phyloP scores from a whole-genome alignment of 2,329 filamentous ascomycete genomes.

The Dothideomycetes sp. region DNA sequence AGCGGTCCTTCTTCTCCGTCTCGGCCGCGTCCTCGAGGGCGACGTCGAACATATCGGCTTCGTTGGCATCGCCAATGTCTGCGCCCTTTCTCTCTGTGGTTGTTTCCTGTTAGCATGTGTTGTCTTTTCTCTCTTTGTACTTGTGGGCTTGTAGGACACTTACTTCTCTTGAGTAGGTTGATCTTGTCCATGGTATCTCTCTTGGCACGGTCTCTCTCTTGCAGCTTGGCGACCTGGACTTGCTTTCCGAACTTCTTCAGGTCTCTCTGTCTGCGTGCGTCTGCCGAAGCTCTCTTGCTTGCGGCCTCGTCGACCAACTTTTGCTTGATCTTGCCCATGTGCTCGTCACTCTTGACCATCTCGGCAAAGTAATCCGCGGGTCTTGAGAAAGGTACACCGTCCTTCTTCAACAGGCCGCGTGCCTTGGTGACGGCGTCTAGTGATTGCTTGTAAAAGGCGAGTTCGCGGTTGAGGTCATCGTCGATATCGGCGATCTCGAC shows the following conservation, averaged over 20 bases:
- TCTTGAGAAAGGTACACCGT: slow-evolving; percentile 76
- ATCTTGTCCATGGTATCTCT: slow-evolving; percentile 92
- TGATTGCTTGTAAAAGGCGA: slow-evolving; percentile 86
- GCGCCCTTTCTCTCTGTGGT: slow-evolving; percentile 70
- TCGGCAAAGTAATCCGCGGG: slow-evolving; percentile 96
- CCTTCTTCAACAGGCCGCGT: slow-evolving; percentile 65
- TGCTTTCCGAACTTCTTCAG: slow-evolving; percentile 99
- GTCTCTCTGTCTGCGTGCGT: slow-evolving; percentile 85
- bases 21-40: slow-evolving; percentile 63
- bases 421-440: slow-evolving; percentile 68
- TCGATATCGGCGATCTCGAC: slow-evolving; percentile 74
- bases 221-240: slow-evolving; percentile 90
- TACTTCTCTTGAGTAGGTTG: slow-evolving; percentile 89
- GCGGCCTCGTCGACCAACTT: slow-evolving; percentile 90
- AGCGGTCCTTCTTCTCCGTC: slow-evolving; percentile 36
- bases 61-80: slow-evolving; percentile 55
- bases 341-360: slow-evolving; percentile 97
- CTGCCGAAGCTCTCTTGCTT: slow-evolving; percentile 80
- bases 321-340: slow-evolving; percentile 93
- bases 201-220: slow-evolving; percentile 90
- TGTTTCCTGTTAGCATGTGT: slow-evolving; percentile 18
- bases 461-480: slow-evolving; percentile 85
- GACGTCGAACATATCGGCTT: slow-evolving; percentile 85
- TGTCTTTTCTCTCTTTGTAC: no score
- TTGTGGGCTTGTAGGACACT: slow-evolving; percentile 29